Conservation (phyloP, 139 green algal genomes). For the Micractinium sp. region DNA sequence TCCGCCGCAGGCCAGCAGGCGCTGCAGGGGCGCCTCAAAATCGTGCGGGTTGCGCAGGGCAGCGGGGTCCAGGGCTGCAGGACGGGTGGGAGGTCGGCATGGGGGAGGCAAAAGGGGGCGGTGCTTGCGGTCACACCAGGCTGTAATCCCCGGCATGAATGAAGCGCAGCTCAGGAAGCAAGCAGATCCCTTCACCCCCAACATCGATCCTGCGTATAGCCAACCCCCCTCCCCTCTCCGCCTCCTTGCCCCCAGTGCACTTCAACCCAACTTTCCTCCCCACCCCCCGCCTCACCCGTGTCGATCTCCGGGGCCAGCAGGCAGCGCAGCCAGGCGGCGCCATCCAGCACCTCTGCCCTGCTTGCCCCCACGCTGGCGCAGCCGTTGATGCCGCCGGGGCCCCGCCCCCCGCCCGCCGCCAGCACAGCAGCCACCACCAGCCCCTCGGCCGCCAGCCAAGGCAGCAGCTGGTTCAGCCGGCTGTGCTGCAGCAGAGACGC, state of each 20-base stretch:
- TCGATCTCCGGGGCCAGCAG: conserved; percentile 29
- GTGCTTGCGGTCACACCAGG: no score
- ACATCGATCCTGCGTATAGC: no score
- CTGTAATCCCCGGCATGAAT: no score
- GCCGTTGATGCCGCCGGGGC: neutral
- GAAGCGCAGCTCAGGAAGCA: no score
- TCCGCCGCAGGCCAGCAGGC: neutral
- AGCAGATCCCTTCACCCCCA: no score
- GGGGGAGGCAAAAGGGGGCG: no score
- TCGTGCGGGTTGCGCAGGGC: neutral
- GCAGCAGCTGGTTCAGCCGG: conserved; percentile 47
- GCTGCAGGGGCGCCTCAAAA: conserved; percentile 5
- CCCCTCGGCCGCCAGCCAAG: conserved; percentile 20
- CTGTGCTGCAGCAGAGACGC: conserved; percentile 35
- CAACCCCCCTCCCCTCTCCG: neutral
- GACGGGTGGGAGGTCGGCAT: neutral
- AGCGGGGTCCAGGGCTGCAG: conserved; percentile 14
- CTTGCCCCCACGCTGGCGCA: neutral
- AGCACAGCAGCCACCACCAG: conserved; percentile 30
- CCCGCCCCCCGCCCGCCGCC: neutral
- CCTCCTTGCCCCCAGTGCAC: neutral
- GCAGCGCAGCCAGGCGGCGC: conserved; percentile 52
- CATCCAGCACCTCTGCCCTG: conserved; percentile 42
- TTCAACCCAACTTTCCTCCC: neutral
- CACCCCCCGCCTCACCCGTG: conserved; percentile 15